These are phyloP conservation scores for Monosporascus sp. DNA, from an alignment of 2,329 filamentous ascomycete genomes.

Conservation along the genomic window DNA sequence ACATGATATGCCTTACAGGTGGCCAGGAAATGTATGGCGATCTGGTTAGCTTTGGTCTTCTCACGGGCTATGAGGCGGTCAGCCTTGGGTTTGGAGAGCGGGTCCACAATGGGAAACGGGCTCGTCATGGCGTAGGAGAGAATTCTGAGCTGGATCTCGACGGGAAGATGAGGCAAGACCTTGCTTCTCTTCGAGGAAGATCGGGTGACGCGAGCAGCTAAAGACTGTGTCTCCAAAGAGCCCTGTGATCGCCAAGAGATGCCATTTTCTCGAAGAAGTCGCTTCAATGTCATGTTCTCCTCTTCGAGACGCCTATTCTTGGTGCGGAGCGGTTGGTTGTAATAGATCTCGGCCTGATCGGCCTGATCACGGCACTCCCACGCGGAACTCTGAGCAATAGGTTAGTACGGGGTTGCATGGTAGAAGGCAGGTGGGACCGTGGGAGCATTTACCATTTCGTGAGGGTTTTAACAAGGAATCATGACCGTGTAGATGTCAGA, in stretches of 20 bases:
- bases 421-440: not conserved
- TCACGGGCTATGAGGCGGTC: constrained; percentile 42
- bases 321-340: constrained; percentile 43
- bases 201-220: constrained; percentile 22
- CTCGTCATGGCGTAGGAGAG: constrained; percentile 48
- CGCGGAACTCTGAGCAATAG: constrained; percentile 26
- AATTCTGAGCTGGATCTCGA: constrained; percentile 48
- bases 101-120: constrained; percentile 47
- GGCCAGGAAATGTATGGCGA: constrained; percentile 49
- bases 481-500: too few relatives aligned
- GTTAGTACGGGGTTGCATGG: not conserved
- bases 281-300: constrained; percentile 47
- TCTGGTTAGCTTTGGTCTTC: constrained; percentile 38
- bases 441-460: too few relatives aligned
- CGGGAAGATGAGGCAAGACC: constrained; percentile 41
- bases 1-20: constrained; percentile 45
- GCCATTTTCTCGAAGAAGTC: constrained; percentile 46
- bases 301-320: constrained; percentile 41
- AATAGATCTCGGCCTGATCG: constrained; percentile 44
- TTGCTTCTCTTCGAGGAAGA: constrained; percentile 14
- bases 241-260: constrained; percentile 43
- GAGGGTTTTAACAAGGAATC: too few relatives aligned
- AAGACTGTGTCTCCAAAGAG: not conserved
- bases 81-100: constrained; percentile 39
- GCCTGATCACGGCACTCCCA: constrained; percentile 50